phyloP scores from a whole-genome alignment of 805 yeast species.

The Saccharomycopsis javanensis region DNA sequence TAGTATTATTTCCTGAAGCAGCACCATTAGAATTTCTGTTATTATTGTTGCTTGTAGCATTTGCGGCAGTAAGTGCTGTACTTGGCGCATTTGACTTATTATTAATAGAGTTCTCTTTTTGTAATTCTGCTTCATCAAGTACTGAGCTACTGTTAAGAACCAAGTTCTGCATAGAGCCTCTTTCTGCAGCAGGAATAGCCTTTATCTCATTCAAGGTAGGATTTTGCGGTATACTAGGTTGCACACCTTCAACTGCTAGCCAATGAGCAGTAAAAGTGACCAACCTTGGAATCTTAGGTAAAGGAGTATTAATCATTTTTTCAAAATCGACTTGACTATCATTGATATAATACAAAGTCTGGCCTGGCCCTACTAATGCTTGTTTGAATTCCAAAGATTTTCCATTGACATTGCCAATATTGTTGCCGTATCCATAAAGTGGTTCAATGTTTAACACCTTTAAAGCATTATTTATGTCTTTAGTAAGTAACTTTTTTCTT shows the following conservation, averaged over 20 bases:
- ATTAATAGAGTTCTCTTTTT: slow-evolving; percentile 19
- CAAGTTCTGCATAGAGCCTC: slow-evolving; percentile 72
- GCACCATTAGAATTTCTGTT: slow-evolving; percentile 21
- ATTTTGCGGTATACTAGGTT: slow-evolving; percentile 94
- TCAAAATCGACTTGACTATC: slow-evolving; percentile 93
- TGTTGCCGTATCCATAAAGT: slow-evolving; percentile 72
- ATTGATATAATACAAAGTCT: slow-evolving; percentile 83
- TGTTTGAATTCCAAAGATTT: slow-evolving; percentile 73
- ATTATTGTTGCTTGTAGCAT: slow-evolving; percentile 16
- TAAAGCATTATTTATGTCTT: slow-evolving; percentile 74
- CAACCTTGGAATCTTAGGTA: slow-evolving; percentile 90
- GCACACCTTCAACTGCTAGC: slow-evolving; percentile 98
- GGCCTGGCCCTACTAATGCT: slow-evolving; percentile 86
- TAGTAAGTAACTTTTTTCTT: slow-evolving; percentile 67
- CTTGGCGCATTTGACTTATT: slow-evolving; percentile 21
- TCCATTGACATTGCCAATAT: slow-evolving; percentile 31
- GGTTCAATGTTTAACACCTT: slow-evolving; percentile 88
- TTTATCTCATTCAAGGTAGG: slow-evolving; percentile 73
- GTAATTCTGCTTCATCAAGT: slow-evolving; percentile 15
- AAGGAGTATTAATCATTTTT: slow-evolving; percentile 81
- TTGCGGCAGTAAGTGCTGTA: slow-evolving; percentile 18
- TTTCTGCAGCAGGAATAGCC: slow-evolving; percentile 60
- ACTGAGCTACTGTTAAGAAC: slow-evolving; percentile 38
- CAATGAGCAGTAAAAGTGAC: slow-evolving; percentile 93
- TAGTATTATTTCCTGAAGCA: slow-evolving; percentile 2